These are phyloP conservation scores for Cladosporium sp. DNA, from an alignment of 2,329 filamentous ascomycete genomes.

Conservation along the genomic window DNA sequence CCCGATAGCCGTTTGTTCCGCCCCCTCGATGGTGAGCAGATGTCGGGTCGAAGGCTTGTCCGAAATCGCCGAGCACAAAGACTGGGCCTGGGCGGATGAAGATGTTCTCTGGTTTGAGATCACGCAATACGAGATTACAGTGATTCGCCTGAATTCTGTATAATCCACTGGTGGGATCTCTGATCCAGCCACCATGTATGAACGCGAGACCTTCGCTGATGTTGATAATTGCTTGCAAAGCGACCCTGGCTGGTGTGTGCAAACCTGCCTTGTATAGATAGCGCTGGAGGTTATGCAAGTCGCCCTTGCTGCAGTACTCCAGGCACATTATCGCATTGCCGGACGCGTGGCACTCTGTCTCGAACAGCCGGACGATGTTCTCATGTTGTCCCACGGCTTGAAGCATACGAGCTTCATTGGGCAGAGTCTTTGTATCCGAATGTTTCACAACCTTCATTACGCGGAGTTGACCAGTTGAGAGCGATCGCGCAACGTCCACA, in stretches of 20 bases:
- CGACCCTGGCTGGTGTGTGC: slow-evolving; percentile 15
- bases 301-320: slow-evolving; percentile 23
- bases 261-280: neutral
- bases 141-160: neutral
- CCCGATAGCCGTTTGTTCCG: neutral
- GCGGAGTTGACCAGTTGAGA: neutral
- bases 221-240: slow-evolving; percentile 21
- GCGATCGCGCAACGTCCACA: neutral
- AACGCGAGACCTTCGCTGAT: slow-evolving; percentile 24
- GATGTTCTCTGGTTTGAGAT: slow-evolving; percentile 23
- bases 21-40: neutral
- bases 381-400: neutral
- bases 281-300: slow-evolving; percentile 17
- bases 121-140: slow-evolving; percentile 20
- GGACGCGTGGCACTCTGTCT: neutral
- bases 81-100: slow-evolving; percentile 21
- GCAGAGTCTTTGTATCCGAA: neutral
- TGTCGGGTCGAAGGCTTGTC: slow-evolving; percentile 7
- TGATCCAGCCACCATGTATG: slow-evolving; percentile 21
- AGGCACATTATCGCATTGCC: neutral
- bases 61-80: slow-evolving; percentile 25
- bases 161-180: neutral
- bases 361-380: neutral
- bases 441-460: neutral
- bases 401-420: neutral